These are phyloP conservation scores for Sutorius australiensis DNA, from an alignment of 768 basidiomycete genomes.

Conservation along the genomic window DNA sequence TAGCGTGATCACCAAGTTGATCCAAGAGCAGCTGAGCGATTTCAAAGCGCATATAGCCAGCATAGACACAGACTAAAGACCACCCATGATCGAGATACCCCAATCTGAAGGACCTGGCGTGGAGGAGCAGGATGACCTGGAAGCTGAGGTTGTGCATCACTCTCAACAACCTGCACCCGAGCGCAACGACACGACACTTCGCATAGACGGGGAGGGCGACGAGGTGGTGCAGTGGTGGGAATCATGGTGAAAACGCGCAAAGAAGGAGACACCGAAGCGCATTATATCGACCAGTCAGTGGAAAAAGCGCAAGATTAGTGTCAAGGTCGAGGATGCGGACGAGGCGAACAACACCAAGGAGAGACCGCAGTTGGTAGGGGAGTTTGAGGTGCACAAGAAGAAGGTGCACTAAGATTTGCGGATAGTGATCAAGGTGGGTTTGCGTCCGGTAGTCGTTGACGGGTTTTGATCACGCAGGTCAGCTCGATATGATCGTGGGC, in stretches of 20 bases:
- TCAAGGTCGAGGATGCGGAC: slow-evolving; percentile 24
- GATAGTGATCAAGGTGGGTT: slow-evolving; percentile 82
- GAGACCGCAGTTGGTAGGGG: slow-evolving; percentile 51
- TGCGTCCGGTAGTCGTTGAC: background rate
- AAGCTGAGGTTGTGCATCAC: slow-evolving; percentile 17
- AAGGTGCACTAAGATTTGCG: slow-evolving; percentile 80
- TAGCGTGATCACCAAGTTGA: slow-evolving; percentile 67
- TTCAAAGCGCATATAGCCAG: slow-evolving; percentile 63
- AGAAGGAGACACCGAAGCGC: slow-evolving; percentile 29
- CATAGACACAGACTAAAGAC: slow-evolving; percentile 44
- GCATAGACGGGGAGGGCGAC: slow-evolving; percentile 27
- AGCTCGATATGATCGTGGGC: slow-evolving; percentile 96
- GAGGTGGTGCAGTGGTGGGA: slow-evolving; percentile 64
- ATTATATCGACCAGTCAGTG: slow-evolving; percentile 30
- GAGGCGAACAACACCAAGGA: slow-evolving; percentile 33
- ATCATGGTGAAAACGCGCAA: slow-evolving; percentile 57
- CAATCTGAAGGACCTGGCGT: slow-evolving; percentile 19
- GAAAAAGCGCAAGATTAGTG: slow-evolving; percentile 41
- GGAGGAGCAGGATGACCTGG: slow-evolving; percentile 31
- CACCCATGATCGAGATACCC: slow-evolving; percentile 20
- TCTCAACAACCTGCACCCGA: slow-evolving; percentile 10
- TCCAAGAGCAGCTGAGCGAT: slow-evolving; percentile 85
- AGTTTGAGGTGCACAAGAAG: slow-evolving; percentile 63
- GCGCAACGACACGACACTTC: slow-evolving; percentile 23
- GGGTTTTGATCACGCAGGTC: slow-evolving; percentile 2